A percentile compares a stretch with the other conserved stretches of the same genome.
Conservation (phyloP, 1,139 yeast genomes). For the Suhomyces taliae region DNA sequence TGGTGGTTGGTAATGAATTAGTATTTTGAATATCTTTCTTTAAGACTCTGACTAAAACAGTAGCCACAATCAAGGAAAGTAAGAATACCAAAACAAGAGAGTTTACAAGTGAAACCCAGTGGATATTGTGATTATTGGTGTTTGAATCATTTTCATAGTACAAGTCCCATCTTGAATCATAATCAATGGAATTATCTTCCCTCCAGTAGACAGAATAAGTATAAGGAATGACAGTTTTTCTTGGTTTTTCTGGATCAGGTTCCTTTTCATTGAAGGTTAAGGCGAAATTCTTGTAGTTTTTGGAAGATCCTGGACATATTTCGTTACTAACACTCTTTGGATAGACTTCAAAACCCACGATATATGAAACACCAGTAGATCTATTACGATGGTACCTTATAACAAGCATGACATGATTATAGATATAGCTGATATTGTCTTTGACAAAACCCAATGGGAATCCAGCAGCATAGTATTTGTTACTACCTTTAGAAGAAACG, state of each 20-base stretch:
- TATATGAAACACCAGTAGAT: slow-evolving; percentile 48
- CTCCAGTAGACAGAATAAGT: slow-evolving; percentile 90
- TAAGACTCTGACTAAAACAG: slow-evolving; percentile 56
- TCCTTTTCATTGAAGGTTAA: slow-evolving; percentile 24
- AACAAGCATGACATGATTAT: slow-evolving; percentile 82
- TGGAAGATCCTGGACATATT: slow-evolving; percentile 69
- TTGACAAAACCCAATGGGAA: slow-evolving; percentile 77
- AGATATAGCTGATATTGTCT: slow-evolving; percentile 57
- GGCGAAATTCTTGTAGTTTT: slow-evolving; percentile 55
- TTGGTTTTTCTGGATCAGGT: slow-evolving; percentile 16
- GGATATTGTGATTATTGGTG: slow-evolving; percentile 48
- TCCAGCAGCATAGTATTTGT: slow-evolving; percentile 81
- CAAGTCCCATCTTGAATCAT: slow-evolving; percentile 74
- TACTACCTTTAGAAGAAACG: slow-evolving; percentile 55
- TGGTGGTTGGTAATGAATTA: slow-evolving; percentile 11
- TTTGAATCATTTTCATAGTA: slow-evolving; percentile 61
- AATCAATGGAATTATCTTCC: slow-evolving; percentile 68
- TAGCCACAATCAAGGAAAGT: slow-evolving; percentile 62
- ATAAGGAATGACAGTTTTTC: slow-evolving; percentile 57
- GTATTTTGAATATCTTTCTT: slow-evolving; percentile 31
- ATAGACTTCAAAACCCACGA: slow-evolving; percentile 89
- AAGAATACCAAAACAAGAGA: slow-evolving; percentile 61
- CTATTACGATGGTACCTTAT: slow-evolving; percentile 66
- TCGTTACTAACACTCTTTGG: slow-evolving; percentile 75
- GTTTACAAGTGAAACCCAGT: slow-evolving; percentile 71